Percentiles rank a stretch among this genome's conserved stretches.
phyloP scores from a whole-genome alignment of 2,329 filamentous ascomycete genomes.

The Trichoderma semiorbis region DNA sequence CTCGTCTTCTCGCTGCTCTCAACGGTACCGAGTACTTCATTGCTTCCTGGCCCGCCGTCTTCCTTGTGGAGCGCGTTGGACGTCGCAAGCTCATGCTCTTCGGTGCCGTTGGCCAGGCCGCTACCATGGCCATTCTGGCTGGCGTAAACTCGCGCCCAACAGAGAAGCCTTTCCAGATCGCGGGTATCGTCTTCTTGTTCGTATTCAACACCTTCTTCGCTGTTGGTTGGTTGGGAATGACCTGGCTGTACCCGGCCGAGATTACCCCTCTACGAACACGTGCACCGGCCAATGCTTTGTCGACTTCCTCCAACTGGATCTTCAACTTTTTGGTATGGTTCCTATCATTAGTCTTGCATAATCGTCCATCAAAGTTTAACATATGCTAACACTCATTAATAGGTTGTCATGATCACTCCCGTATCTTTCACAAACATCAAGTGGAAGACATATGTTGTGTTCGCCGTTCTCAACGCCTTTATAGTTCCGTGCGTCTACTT shows the following conservation, averaged over 20 bases:
- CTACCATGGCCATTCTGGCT: slow-evolving; percentile 61
- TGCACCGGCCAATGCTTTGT: slow-evolving; percentile 56
- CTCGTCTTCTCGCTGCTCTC: slow-evolving; percentile 52
- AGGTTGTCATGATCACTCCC: slow-evolving; percentile 61
- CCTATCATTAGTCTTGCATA: neutral
- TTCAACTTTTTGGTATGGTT: slow-evolving; percentile 54
- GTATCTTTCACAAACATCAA: slow-evolving; percentile 55
- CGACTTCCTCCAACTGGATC: slow-evolving; percentile 56
- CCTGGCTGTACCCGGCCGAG: slow-evolving; percentile 64
- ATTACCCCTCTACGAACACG: slow-evolving; percentile 66
- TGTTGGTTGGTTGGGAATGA: slow-evolving; percentile 56
- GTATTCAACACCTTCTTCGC: slow-evolving; percentile 58
- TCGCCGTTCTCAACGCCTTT: slow-evolving; percentile 61
- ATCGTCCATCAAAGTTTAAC: neutral
- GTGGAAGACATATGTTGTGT: slow-evolving; percentile 62
- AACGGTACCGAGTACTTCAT: slow-evolving; percentile 53
- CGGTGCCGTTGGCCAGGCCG: slow-evolving; percentile 59
- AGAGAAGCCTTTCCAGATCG: slow-evolving; percentile 51
- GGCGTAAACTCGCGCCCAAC: slow-evolving; percentile 52
- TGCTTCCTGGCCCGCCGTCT: slow-evolving; percentile 58
- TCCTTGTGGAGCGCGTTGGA: slow-evolving; percentile 63
- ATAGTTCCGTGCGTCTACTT: slow-evolving; percentile 57
- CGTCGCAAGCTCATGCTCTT: slow-evolving; percentile 70
- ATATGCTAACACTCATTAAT: neutral
- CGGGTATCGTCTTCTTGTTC: slow-evolving; percentile 65